Evolutionary conservation across 2,329 filamentous ascomycete genomes (phyloP), one percentile per base, ranked within the genome.

Genomic region (Colletotrichum sansevieriae): DNA sequence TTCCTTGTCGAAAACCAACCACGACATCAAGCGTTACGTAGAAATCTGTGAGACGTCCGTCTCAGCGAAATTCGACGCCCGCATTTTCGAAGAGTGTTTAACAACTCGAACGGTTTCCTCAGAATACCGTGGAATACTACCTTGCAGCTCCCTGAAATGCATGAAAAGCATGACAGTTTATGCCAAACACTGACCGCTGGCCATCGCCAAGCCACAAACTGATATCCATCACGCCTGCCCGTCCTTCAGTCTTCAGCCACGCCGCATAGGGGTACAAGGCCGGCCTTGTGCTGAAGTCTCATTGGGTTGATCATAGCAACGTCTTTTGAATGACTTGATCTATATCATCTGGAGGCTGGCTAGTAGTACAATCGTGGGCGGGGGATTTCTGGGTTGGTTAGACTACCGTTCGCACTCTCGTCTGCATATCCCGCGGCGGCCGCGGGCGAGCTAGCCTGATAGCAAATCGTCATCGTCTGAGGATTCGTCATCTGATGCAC

Each of bases 311-410:
- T 59, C 60, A 51, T 72, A 61, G 54, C 29, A 43, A 60, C 41
- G 54, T 67, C 63, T 58, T 55, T 35, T 64, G 58, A 73, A 73
- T 71, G 68, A 74, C 69, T 74, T 71, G 70, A 72, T 75, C 73
- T 74, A 75, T 74, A 71, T 70, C 66, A 60, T 44, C 44, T 71
- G 60, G 67, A 72, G 70, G 65, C 65, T 63, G 55, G 68, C 64
- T 71, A 71, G 70, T 71, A 68, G 63, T 71, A 71, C 68, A 68
- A 56, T 63, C 61, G 66, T 59, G 57, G 46, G 61, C 54, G 61
- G 66, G 57, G 52, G 52, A 29, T 29, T 29, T 70, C 44, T 60
- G 54, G 47, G n/a, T 60, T 63, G 37, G 64, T 44, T 47, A 58
- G 59, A 39, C 56, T 47, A 54, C 55, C 41, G 44, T 47, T 47